Conservation (phyloP, 306 rosid species). For the Elaeagnus macrophylla region DNA sequence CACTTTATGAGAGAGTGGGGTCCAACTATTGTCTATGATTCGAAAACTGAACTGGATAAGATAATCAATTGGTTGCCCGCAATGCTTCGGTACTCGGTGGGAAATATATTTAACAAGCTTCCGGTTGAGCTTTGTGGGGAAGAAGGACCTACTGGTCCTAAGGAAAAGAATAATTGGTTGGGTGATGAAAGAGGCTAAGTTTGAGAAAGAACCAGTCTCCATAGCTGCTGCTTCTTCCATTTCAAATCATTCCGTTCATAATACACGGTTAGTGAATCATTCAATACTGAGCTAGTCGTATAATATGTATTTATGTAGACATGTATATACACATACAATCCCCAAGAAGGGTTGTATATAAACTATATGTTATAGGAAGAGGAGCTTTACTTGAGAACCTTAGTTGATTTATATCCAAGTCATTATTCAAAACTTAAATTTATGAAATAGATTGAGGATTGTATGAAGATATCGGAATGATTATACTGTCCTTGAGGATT, state of each 20-base stretch:
- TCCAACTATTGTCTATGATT: constrained; percentile 41
- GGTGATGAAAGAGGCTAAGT: constrained; percentile 43
- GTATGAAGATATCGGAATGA: background rate
- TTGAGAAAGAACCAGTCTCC: background rate
- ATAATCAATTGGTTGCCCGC: constrained; percentile 27
- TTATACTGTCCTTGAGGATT: background rate
- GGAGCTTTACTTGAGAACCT: background rate
- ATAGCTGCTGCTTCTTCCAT: constrained; percentile 1
- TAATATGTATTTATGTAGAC: too few species aligned
- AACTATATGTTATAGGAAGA: background rate
- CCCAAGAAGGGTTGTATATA: background rate
- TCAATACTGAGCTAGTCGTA: background rate
- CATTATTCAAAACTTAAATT: background rate
- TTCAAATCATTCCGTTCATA: constrained; percentile 2
- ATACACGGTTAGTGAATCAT: background rate
- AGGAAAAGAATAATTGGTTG: constrained; percentile 53
- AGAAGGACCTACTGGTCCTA: constrained; percentile 66
- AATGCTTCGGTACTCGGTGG: constrained; percentile 19
- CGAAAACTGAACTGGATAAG: constrained; percentile 35
- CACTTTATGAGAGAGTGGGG: constrained; percentile 57
- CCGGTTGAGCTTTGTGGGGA: constrained; percentile 45
- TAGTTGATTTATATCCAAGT: background rate
- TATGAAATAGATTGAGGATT: background rate
- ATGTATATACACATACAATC: background rate
- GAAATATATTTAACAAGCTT: constrained; percentile 24